Base-by-base conservation (phyloP, 108 stramenopile genomes). In the Nannochloropsis gaditana region DNA sequence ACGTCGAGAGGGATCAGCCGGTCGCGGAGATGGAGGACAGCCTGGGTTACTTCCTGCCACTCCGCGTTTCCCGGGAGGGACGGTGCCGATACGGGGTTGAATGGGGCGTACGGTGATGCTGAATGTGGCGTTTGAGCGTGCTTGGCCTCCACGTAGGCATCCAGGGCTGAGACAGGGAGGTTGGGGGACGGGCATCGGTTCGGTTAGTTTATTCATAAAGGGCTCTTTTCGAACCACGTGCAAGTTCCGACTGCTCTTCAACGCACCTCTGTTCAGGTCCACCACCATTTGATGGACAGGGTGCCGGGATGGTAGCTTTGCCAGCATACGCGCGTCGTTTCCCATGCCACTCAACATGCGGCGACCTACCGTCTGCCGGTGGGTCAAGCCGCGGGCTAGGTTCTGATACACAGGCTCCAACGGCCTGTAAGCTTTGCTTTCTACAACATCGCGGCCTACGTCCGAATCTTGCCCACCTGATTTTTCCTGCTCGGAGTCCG, bases 101-200 rank as follows among this genome's bases (percentile, higher is more conserved):
- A n/a, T n/a, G 59, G n/a, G 59, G 59, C 15, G 59, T 15, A n/a
- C 15, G 59, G n/a, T 15, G 8, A 6, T 15, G n/a, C 59, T 4
- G 59, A 73, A 6, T 31, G 31, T 31, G 31, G 31, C 31, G 31
- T 31, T 31, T 31, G 31, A 31, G 59, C 15, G 59, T 8, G n/a
- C n/a, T 73, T 73, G 59, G 59, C 59, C n/a, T 15, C 59, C 59
- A 73, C 59, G 59, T 73, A 73, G 59, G 59, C 59, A n/a, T 73
- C 59, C 19, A 73, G 59, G 6, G 59, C 59, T 73, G 59, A n/a
- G 31, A 31, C 31, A 31, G 3, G 59, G 59, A 6, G 59, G 59
- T 73, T 73, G 8, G n/a, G 15, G 31, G 31, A 31, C 0, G 31
- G 31, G 31, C 31, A 31, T 31, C 31, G 31, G 31, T 31, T 31